These are phyloP conservation scores for Daldinia loculata DNA, from an alignment of 495 filamentous ascomycete species.

Conservation along the genomic window DNA sequence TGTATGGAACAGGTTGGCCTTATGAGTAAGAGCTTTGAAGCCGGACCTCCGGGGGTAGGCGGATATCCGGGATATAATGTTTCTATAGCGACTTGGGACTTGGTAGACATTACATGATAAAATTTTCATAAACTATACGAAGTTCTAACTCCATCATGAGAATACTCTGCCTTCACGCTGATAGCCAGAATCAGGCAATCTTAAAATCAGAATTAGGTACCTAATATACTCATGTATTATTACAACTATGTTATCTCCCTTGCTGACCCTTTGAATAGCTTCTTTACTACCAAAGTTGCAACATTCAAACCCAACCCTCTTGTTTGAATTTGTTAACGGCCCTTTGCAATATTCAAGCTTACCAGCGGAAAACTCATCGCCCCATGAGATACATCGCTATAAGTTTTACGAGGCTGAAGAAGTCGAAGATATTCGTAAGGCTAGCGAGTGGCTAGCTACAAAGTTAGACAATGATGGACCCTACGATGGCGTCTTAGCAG, in stretches of 20 bases:
- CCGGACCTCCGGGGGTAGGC: conserved; percentile 26
- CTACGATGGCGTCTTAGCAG: conserved; percentile 68
- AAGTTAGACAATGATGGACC: conserved; percentile 61
- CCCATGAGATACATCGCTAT: conserved; percentile 32
- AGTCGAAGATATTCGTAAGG: conserved; percentile 48
- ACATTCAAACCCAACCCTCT: conserved; percentile 32
- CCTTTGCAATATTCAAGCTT: conserved; percentile 55
- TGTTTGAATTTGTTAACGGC: conserved; percentile 67
- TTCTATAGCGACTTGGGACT: neutral
- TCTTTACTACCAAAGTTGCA: conserved; percentile 46
- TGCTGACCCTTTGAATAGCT: conserved; percentile 27
- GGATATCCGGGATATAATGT: conserved; percentile 23
- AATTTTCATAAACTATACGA: too few species aligned
- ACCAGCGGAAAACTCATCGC: conserved; percentile 46
- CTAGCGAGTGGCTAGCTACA: conserved; percentile 57
- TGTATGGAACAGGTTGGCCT: too few species aligned
- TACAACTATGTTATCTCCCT: neutral
- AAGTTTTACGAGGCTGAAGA: conserved; percentile 56
- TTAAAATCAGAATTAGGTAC: conserved; percentile 68
- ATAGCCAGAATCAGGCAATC: conserved; percentile 65
- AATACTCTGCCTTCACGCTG: conserved; percentile 71
- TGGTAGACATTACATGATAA: too few species aligned
- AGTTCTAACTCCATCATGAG: conserved; percentile 51
- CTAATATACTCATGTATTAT: conserved; percentile 14
- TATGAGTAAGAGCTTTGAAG: neutral